Conservation (phyloP, 169 alveolate species). For the Plasmodium sp. region DNA sequence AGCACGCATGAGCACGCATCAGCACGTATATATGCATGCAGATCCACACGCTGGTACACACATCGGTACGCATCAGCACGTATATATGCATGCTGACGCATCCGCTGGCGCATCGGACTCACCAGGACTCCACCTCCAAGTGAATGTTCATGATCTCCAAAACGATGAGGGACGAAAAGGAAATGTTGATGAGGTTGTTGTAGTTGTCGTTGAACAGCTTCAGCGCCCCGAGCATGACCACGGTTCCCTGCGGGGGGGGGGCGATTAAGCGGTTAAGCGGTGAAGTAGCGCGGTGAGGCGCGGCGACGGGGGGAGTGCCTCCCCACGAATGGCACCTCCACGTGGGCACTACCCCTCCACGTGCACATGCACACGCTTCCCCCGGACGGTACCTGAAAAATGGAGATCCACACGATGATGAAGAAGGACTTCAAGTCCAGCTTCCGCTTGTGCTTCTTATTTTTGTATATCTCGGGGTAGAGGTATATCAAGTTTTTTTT, state of each 20-base stretch:
- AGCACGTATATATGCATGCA: neutral
- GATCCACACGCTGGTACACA: too few relatives aligned
- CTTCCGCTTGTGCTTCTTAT: conserved; percentile 94
- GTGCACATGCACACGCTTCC: neutral
- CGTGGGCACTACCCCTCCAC: neutral
- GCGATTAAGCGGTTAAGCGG: neutral
- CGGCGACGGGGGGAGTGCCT: neutral
- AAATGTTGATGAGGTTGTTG: conserved; percentile 94
- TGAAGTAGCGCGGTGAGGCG: conserved; percentile 73
- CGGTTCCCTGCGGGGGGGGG: conserved; percentile 91
- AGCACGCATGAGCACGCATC: neutral
- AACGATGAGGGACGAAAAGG: conserved; percentile 96
- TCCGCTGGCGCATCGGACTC: conserved; percentile 40
- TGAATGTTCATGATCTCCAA: conserved; percentile 95
- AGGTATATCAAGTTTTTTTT: conserved; percentile 88
- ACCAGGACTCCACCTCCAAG: conserved; percentile 94
- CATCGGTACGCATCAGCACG: too few relatives aligned
- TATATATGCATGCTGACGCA: neutral
- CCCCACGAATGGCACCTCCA: neutral
- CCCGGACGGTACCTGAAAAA: conserved; percentile 78
- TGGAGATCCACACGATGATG: conserved; percentile 96
- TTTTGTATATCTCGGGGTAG: conserved; percentile 96
- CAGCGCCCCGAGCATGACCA: conserved; percentile 95
- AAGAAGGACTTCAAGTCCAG: conserved; percentile 94
- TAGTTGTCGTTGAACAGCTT: conserved; percentile 92